A percentile compares a stretch with the other conserved stretches of the same genome.
Conservation (phyloP, 2,329 filamentous ascomycete species). For the Aspergillus costaricaensis region DNA sequence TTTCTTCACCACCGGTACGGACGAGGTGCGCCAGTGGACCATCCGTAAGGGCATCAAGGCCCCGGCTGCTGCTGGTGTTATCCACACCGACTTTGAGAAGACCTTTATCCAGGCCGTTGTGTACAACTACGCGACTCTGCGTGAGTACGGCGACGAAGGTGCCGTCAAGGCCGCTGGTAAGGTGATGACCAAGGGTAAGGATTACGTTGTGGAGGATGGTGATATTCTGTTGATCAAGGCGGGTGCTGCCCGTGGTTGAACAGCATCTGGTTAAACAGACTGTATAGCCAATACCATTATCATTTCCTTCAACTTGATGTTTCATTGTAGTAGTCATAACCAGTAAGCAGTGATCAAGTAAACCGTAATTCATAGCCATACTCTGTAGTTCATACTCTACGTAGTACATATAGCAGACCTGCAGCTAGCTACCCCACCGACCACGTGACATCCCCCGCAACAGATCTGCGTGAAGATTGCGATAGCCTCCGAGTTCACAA, state of each 20-base stretch:
- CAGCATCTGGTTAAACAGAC: slow-evolving; percentile 7
- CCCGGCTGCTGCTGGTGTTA: slow-evolving; percentile 95
- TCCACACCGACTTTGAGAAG: slow-evolving; percentile 98
- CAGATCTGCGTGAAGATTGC: slow-evolving; percentile 3
- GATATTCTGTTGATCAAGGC: slow-evolving; percentile 80
- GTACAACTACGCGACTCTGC: slow-evolving; percentile 81
- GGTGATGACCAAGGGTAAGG: slow-evolving; percentile 97
- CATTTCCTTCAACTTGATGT: not conserved
- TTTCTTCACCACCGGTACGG: slow-evolving; percentile 95
- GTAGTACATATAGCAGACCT: not conserved
- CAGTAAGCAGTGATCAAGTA: too few species aligned
- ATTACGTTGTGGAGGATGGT: slow-evolving; percentile 66
- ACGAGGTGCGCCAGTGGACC: slow-evolving; percentile 98
- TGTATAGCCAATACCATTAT: not conserved
- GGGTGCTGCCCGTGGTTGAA: slow-evolving; percentile 51
- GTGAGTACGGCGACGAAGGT: slow-evolving; percentile 84
- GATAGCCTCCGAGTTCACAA: not conserved
- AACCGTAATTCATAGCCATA: too few species aligned
- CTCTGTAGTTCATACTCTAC: not conserved
- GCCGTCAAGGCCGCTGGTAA: slow-evolving; percentile 93
- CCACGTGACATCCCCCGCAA: slow-evolving; percentile 23
- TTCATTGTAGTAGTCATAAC: not conserved
- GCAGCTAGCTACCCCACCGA: not conserved
- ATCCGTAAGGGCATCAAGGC: slow-evolving; percentile 95
- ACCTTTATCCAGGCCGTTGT: slow-evolving; percentile 97